phyloP scores from a whole-genome alignment of 2,329 filamentous ascomycete species.

The Verticillium longisporum region DNA sequence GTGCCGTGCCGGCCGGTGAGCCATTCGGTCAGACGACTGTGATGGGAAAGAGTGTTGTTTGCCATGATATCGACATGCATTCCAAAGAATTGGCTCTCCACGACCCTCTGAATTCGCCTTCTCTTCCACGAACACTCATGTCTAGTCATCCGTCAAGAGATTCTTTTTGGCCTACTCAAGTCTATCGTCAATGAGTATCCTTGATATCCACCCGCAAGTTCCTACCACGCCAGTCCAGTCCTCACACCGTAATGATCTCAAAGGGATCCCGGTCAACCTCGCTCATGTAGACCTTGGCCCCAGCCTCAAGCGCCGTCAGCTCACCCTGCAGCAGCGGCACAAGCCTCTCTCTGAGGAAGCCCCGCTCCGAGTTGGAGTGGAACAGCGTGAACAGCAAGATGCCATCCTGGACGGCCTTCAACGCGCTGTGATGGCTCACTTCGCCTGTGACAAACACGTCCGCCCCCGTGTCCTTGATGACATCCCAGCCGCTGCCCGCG shows the following conservation, averaged over 20 bases:
- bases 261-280: slow-evolving; percentile 82
- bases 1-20: too few relatives aligned
- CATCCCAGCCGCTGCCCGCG: slow-evolving; percentile 76
- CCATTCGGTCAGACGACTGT: too few relatives aligned
- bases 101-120: too few relatives aligned
- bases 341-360: slow-evolving; percentile 69
- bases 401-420: slow-evolving; percentile 78
- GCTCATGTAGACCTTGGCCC: slow-evolving; percentile 66
- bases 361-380: slow-evolving; percentile 88
- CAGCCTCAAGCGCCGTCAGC: slow-evolving; percentile 42
- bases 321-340: slow-evolving; percentile 54
- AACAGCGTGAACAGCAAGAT: slow-evolving; percentile 79
- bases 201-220: too few relatives aligned
- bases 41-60: too few relatives aligned
- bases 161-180: too few relatives aligned
- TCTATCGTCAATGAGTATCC: too few relatives aligned
- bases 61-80: too few relatives aligned
- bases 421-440: slow-evolving; percentile 85
- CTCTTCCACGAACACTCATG: too few relatives aligned
- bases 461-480: slow-evolving; percentile 64
- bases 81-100: too few relatives aligned
- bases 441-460: slow-evolving; percentile 89
- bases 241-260: slow-evolving; percentile 43
- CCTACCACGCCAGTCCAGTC: too few relatives aligned
- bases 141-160: too few relatives aligned